phyloP scores from a whole-genome alignment of 495 filamentous ascomycete species.

The Chaetomium fimeti region DNA sequence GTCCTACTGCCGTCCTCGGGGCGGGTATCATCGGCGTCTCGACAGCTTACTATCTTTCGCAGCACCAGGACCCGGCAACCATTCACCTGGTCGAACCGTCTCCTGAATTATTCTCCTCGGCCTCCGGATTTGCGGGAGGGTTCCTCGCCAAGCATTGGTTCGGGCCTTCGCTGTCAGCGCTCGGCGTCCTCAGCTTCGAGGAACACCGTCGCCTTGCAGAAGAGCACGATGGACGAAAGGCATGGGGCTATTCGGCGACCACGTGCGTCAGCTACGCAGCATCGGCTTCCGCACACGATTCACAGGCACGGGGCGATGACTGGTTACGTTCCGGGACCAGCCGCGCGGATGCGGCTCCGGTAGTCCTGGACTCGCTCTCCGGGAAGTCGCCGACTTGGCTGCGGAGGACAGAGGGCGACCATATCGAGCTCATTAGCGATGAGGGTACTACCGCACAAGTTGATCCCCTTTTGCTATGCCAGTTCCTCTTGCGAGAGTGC shows the following conservation, averaged over 20 bases:
- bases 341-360: slow-evolving; percentile 58
- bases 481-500: slow-evolving; percentile 61
- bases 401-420: slow-evolving; percentile 48
- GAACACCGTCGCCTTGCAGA: slow-evolving; percentile 65
- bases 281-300: slow-evolving; percentile 32
- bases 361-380: slow-evolving; percentile 27
- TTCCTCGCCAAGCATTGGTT: slow-evolving; percentile 79
- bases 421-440: slow-evolving; percentile 62
- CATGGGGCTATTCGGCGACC: slow-evolving; percentile 68
- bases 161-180: slow-evolving; percentile 47
- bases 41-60: slow-evolving; percentile 73
- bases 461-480: slow-evolving; percentile 60
- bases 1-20: slow-evolving; percentile 67
- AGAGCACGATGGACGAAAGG: slow-evolving; percentile 55
- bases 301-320: slow-evolving; percentile 50
- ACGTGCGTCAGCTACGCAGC: slow-evolving; percentile 57
- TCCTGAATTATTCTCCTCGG: slow-evolving; percentile 63
- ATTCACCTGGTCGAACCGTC: slow-evolving; percentile 72
- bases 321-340: slow-evolving; percentile 65
- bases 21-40: slow-evolving; percentile 75
- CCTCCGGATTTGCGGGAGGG: slow-evolving; percentile 71
- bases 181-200: slow-evolving; percentile 67
- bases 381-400: slow-evolving; percentile 58
- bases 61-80: slow-evolving; percentile 50
- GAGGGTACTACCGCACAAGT: slow-evolving; percentile 64